Conservation (phyloP, 2,329 filamentous ascomycete genomes). For the Alternaria brassicae region DNA sequence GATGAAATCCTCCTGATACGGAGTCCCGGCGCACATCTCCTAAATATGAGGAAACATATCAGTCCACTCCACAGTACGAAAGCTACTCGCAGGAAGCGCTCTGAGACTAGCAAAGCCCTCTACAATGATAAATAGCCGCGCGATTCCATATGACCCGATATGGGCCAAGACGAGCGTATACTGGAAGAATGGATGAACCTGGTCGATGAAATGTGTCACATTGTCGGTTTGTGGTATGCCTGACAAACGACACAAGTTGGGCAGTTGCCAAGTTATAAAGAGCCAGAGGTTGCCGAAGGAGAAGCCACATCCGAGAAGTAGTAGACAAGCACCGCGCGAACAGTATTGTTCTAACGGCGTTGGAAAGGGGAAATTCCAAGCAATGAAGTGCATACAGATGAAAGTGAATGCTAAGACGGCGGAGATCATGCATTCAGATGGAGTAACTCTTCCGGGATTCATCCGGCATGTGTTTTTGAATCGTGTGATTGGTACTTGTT, state of each 20-base stretch:
- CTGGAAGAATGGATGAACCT: background rate
- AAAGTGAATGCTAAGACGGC: background rate
- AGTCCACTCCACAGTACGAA: background rate
- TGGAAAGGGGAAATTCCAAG: background rate
- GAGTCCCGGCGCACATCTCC: background rate
- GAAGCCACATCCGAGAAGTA: background rate
- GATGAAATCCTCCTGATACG: no score
- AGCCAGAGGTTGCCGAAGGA: background rate
- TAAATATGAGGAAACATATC: background rate
- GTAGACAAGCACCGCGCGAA: background rate
- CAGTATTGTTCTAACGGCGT: accelerated
- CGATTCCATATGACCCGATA: background rate
- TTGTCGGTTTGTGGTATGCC: background rate
- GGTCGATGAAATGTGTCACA: background rate
- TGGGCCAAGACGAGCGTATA: background rate
- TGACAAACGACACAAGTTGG: background rate
- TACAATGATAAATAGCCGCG: background rate
- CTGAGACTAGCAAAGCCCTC: background rate
- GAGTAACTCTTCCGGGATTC: background rate
- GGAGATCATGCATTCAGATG: background rate
- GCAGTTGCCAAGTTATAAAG: background rate
- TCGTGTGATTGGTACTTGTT: background rate
- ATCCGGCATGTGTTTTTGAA: background rate
- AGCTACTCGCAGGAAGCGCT: background rate
- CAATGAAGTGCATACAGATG: background rate